Conservation (phyloP, 2,329 filamentous ascomycete species). For the Sporothrix mexicana region DNA sequence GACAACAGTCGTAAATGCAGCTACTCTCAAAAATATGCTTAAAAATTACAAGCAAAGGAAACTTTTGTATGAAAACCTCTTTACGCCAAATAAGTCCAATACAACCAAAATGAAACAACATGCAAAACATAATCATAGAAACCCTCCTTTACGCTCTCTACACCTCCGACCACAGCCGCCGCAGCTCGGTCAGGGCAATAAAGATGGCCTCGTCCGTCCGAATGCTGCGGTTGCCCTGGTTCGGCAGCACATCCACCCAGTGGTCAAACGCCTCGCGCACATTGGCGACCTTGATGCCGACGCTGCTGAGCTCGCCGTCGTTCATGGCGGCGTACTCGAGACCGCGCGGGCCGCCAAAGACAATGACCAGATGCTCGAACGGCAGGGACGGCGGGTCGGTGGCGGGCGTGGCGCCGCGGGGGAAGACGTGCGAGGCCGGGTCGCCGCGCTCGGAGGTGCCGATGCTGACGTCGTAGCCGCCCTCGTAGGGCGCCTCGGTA, state of each 20-base stretch:
- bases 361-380: conserved; percentile 76
- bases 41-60: background rate
- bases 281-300: conserved; percentile 67
- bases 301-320: conserved; percentile 59
- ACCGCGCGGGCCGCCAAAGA: conserved; percentile 81
- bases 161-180: conserved; percentile 58
- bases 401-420: conserved; percentile 47
- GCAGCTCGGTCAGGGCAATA: conserved; percentile 73
- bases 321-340: conserved; percentile 76
- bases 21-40: background rate
- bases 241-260: conserved; percentile 81
- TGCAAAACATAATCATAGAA: background rate
- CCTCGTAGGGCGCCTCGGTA: conserved; percentile 74
- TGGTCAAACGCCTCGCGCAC: conserved; percentile 78
- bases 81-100: background rate
- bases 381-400: conserved; percentile 36
- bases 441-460: conserved; percentile 81
- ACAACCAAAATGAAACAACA: background rate
- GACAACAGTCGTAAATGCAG: background rate
- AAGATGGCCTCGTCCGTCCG: conserved; percentile 83
- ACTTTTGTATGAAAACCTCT: background rate
- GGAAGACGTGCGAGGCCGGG: conserved; percentile 55
- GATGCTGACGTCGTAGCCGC: conserved; percentile 81
- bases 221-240: conserved; percentile 82
- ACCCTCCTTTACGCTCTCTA: conserved; percentile 26